Evolutionary conservation across 768 basidiomycete species (phyloP), one percentile per base, ranked within the genome.

Genomic region (Kondoa malvinella): DNA sequence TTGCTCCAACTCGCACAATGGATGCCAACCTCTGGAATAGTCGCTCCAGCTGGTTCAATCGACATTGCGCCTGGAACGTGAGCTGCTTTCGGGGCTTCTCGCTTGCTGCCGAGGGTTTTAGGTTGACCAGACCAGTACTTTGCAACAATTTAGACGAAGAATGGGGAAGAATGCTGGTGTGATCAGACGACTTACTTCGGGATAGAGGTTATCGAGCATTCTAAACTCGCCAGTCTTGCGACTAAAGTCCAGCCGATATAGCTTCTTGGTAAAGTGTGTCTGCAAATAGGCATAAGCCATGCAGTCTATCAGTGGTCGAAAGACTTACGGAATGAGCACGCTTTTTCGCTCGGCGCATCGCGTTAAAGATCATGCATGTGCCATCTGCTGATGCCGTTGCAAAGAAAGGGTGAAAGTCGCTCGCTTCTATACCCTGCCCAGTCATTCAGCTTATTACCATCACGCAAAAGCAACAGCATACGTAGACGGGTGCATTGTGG

Each of bases 211-310:
- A 68, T 97, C 94, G n/a, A 92, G 77, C 85, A 96, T 89, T 27
- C 92, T 81, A 75, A 83, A 91, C 68, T 88, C 84, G 26, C 83
- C 83, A 0, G 83, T 83, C 4, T 81, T 83, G 56, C 86, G 84
- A 72, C 84, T 90, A 73, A 88, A 90, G 77, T 97, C 94, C 65
- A 97, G 81, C 74, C 88, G 87, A 73, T 84, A 95, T 21, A 94
- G 81, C 32, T 72, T 70, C 33, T 74, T 75, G 17, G 84, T 80
- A 70, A 89, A 84, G 73, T 87, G 86, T 0, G 87, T 86, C 86
- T 89, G 69, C 3, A 63, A 15, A 17, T 40, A 57, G 58, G 34
- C 57, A 15, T 17, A 27, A 64, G 34, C 31, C 66, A n/a, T n/a
- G n/a, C 25, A 2, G 2, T 4, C 26, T 66, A 26, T 4, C 33